A percentile compares a stretch with the other conserved stretches of the same genome.
phyloP scores from a whole-genome alignment of 2,329 filamentous ascomycete species.

The Xylaria arbuscula region DNA sequence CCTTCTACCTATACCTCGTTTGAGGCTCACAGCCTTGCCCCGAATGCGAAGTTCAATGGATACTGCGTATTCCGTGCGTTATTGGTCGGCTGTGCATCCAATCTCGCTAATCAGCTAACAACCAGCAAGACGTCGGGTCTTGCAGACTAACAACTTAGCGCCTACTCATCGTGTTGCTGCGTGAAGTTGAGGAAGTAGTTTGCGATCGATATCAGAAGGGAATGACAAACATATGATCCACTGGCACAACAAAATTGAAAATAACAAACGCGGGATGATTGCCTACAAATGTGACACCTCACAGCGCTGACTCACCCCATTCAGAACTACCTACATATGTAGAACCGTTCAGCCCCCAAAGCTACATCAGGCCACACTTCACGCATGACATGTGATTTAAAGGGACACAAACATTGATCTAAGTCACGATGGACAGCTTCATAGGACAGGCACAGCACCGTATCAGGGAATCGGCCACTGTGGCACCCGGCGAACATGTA shows the following conservation, averaged over 20 bases:
- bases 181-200: constrained; percentile 40
- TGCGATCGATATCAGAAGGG: constrained; percentile 45
- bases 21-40: constrained; percentile 24
- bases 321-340: not conserved
- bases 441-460: constrained; percentile 42
- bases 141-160: constrained; percentile 21
- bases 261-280: not conserved
- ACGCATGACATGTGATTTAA: not conserved
- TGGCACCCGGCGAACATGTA: constrained; percentile 35
- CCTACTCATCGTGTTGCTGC: not conserved
- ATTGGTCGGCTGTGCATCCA: not conserved
- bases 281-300: not conserved
- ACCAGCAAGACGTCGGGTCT: not conserved
- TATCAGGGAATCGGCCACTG: constrained; percentile 41
- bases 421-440: constrained; percentile 35
- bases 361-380: not conserved
- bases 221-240: constrained; percentile 24
- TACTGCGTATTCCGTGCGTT: not conserved
- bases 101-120: not conserved
- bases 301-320: constrained; percentile 2
- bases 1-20: not conserved
- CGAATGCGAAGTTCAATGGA: constrained; percentile 3
- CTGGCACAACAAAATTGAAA: constrained; percentile 6
- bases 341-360: not conserved
- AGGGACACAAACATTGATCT: not conserved